These are phyloP conservation scores for Candida insectorum DNA, from an alignment of 805 yeast genomes.

Conservation along the genomic window DNA sequence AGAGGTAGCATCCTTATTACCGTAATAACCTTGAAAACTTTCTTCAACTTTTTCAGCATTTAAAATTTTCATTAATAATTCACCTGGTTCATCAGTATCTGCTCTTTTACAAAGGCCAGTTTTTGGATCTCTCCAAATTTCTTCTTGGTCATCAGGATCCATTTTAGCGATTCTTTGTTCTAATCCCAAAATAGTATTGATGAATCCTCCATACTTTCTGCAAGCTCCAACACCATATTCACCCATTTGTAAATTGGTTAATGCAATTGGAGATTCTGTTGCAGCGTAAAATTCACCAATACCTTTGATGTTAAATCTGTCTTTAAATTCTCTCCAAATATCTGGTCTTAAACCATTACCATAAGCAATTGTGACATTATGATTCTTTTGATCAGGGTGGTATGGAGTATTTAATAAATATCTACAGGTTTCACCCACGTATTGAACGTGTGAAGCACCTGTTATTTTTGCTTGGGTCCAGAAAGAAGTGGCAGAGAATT, in stretches of 20 bases:
- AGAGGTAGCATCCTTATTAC: slow-evolving; percentile 73
- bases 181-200: slow-evolving; percentile 47
- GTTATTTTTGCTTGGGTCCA: slow-evolving; percentile 84
- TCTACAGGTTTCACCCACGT: slow-evolving; percentile 93
- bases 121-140: slow-evolving; percentile 63
- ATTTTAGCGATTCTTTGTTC: slow-evolving; percentile 65
- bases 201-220: slow-evolving; percentile 67
- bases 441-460: slow-evolving; percentile 78
- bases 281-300: slow-evolving; percentile 93
- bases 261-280: slow-evolving; percentile 87
- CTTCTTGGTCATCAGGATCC: slow-evolving; percentile 76
- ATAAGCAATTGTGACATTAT: slow-evolving; percentile 64
- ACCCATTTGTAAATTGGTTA: slow-evolving; percentile 76
- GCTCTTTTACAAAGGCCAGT: slow-evolving; percentile 61
- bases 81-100: slow-evolving; percentile 71
- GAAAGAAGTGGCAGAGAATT: slow-evolving; percentile 78
- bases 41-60: slow-evolving; percentile 61
- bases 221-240: slow-evolving; percentile 85
- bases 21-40: slow-evolving; percentile 86
- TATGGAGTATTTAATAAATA: slow-evolving; percentile 66
- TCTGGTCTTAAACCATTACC: slow-evolving; percentile 92
- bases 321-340: slow-evolving; percentile 79
- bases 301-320: slow-evolving; percentile 67
- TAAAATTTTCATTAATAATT: slow-evolving; percentile 72
- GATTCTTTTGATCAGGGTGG: slow-evolving; percentile 63